Conservation (phyloP, 441 rosid genomes). For the Euphorbia celastroides region DNA sequence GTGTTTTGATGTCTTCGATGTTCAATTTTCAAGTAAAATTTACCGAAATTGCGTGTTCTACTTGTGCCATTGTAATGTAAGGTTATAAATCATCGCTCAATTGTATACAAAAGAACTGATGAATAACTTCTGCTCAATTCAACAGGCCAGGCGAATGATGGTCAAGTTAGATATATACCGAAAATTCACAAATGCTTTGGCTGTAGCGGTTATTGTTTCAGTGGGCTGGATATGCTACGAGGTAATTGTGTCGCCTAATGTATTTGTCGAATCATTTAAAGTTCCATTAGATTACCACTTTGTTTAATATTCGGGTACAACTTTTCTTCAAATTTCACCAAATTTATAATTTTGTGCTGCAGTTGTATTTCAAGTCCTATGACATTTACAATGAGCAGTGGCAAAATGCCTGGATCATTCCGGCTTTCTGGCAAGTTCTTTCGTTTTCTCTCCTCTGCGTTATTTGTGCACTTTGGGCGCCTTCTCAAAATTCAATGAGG, state of each 20-base stretch:
- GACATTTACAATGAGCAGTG: constrained; percentile 86
- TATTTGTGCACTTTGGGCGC: constrained; percentile 90
- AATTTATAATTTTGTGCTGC: constrained; percentile 25
- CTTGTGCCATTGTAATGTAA: background rate
- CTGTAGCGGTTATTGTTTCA: constrained; percentile 80
- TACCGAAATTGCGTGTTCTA: background rate
- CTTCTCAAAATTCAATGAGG: constrained; percentile 82
- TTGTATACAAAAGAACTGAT: background rate
- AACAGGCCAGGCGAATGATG: constrained; percentile 80
- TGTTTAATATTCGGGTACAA: too few species aligned
- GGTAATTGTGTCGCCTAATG: constrained; percentile 36
- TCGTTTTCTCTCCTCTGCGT: constrained; percentile 72
- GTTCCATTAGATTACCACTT: too few species aligned
- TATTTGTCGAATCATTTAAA: background rate
- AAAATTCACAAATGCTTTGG: constrained; percentile 94
- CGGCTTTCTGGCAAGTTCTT: constrained; percentile 89
- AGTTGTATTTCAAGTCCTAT: constrained; percentile 87
- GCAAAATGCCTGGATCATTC: constrained; percentile 93
- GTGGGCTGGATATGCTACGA: constrained; percentile 98
- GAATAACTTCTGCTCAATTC: constrained; percentile 1
- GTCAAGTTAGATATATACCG: constrained; percentile 84
- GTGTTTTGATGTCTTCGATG: background rate
- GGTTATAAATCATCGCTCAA: background rate
- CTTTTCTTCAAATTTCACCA: background rate
- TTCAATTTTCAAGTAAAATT: background rate